These are phyloP conservation scores for Nidularia pulvinata DNA, from an alignment of 768 basidiomycete genomes.

Conservation along the genomic window DNA sequence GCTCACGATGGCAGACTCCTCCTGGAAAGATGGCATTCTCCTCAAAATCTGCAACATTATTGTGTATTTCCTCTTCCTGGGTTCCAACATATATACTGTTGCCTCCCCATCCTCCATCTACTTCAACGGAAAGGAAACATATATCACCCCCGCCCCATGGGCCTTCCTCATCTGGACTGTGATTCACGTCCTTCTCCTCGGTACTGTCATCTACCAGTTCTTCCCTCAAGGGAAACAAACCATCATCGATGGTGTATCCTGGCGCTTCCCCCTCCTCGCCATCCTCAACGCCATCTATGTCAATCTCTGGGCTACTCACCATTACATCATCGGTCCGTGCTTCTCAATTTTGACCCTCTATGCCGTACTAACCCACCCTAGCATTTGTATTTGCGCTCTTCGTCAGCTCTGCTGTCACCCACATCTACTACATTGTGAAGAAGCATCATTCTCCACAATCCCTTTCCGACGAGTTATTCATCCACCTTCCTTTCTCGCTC, in stretches of 20 bases:
- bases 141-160: conserved; percentile 93
- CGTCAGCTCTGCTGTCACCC: conserved; percentile 75
- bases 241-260: conserved; percentile 86
- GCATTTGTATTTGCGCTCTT: conserved; percentile 90
- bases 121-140: conserved; percentile 80
- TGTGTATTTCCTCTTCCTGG: conserved; percentile 86
- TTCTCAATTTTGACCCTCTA: background rate
- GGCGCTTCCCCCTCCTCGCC: conserved; percentile 90
- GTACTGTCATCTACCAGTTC: conserved; percentile 91
- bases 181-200: conserved; percentile 90
- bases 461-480: conserved; percentile 79
- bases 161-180: conserved; percentile 92
- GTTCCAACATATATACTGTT: conserved; percentile 87
- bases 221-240: conserved; percentile 71
- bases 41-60: conserved; percentile 88
- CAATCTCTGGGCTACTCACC: conserved; percentile 78
- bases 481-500: conserved; percentile 95
- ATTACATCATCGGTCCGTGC: conserved; percentile 63
- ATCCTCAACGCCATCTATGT: conserved; percentile 90
- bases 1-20: conserved; percentile 43
- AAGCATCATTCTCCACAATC: conserved; percentile 72
- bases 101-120: conserved; percentile 75
- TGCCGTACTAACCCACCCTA: conserved; percentile 13
- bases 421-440: conserved; percentile 96
- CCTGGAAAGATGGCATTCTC: conserved; percentile 79